Percentiles rank a stretch among this genome's conserved stretches.
Evolutionary conservation across 2,329 filamentous ascomycete species (phyloP).

Genomic region (Stromatinia cepivora): DNA sequence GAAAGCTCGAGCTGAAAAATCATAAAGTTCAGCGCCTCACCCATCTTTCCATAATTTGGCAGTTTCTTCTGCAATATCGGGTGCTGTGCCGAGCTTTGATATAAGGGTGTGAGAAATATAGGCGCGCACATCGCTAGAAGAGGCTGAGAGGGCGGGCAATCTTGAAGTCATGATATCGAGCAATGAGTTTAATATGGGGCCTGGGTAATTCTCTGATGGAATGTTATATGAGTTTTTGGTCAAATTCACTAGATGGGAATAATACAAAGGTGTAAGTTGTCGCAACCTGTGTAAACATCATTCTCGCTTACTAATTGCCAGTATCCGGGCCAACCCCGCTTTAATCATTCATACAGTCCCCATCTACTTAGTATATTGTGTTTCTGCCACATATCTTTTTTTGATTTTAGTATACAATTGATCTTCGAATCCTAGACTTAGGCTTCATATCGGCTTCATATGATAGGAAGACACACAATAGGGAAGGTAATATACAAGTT

Average conservation of each 20-base stretch:
- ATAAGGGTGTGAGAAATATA: not conserved
- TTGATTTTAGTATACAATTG: too few species aligned
- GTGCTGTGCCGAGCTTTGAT: not conserved
- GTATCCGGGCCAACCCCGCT: not conserved
- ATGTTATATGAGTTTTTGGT: not conserved
- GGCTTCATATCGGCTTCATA: too few species aligned
- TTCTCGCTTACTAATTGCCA: not conserved
- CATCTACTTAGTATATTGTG: too few species aligned
- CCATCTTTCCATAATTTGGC: not conserved
- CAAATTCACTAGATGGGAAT: not conserved
- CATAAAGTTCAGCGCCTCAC: not conserved
- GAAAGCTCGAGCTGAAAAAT: not conserved
- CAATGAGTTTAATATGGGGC: not conserved
- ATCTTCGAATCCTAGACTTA: too few species aligned
- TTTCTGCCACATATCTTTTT: too few species aligned
- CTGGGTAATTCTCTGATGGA: not conserved
- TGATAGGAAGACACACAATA: too few species aligned
- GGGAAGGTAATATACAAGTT: too few species aligned
- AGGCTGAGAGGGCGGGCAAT: not conserved
- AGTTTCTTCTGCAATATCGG: not conserved
- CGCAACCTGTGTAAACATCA: not conserved
- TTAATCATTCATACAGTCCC: too few species aligned
- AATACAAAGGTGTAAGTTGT: not conserved
- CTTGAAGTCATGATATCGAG: not conserved
- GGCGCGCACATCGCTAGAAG: not conserved